These are phyloP conservation scores for Hordeum marinum DNA, from an alignment of 176 grass and related monocot genomes.

Conservation along the genomic window DNA sequence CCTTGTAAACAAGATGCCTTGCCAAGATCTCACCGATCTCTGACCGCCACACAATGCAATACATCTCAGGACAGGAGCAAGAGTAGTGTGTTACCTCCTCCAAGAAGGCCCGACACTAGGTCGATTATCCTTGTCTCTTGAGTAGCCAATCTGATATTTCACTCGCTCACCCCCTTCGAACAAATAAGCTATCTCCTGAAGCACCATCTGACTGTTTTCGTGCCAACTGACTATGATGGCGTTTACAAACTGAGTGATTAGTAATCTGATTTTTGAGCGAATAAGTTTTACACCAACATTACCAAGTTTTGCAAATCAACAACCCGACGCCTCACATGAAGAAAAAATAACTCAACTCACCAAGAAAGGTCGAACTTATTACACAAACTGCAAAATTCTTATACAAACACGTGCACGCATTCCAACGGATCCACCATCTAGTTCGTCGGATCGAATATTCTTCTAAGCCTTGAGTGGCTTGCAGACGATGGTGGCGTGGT, in stretches of 20 bases:
- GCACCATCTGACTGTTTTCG: neutral
- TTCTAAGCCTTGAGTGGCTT: slow-evolving; percentile 37
- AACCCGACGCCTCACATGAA: neutral
- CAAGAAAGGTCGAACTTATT: neutral
- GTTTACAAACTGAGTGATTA: neutral
- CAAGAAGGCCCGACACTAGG: neutral
- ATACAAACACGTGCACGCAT: no score
- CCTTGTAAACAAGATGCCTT: no score
- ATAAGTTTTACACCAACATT: neutral
- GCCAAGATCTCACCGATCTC: no score
- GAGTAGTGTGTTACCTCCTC: neutral
- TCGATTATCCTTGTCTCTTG: neutral
- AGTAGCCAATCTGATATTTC: neutral
- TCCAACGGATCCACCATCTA: no score
- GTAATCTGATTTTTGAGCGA: neutral
- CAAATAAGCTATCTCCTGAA: no score
- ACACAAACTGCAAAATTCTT: neutral
- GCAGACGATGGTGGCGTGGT: slow-evolving; percentile 84
- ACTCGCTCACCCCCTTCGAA: neutral
- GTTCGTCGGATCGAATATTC: no score
- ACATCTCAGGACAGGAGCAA: neutral
- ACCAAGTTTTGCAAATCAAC: neutral
- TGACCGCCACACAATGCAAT: no score
- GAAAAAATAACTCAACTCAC: no score
- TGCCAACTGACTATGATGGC: neutral